Evolutionary conservation across 768 basidiomycete genomes (phyloP), one percentile per base, ranked within the genome.

Genomic region (Tremella mesenterica): DNA sequence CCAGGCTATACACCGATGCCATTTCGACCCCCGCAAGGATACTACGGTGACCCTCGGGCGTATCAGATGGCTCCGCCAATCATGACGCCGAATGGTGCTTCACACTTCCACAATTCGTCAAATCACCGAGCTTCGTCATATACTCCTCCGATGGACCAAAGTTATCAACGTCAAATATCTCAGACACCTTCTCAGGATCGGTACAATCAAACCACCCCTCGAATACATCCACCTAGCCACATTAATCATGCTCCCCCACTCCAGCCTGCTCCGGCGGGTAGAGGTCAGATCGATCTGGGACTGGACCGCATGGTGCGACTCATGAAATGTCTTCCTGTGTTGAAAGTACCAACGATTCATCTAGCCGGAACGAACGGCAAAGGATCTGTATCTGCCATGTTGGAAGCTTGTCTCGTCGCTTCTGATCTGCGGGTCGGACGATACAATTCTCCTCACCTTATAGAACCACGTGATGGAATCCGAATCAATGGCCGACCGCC

Each of bases 291-390:
- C 51, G 61, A 69, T 47, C 65, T 73, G 1, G 73, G 73, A 9
- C 52, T 73, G 5, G 57, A 59, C 18, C 69, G 75, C 13, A 76
- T 77, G 57, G 59, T 63, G 12, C 16, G 20, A 3, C 77, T 90
- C 0, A 78, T 84, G 29, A 53, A 69, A 2, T 64, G 77, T 60
- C 74, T 93, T 4, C 82, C 81, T 0, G 73, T 77, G 0, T 85
- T 86, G 65, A 81, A 77, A 0, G 79, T 87, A 1, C 93, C 90
- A 0, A 88, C 90, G 0, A 77, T 87, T 30, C 95, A 99, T 66
- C 79, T 97, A 53, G 83, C 90, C 7, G 95, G 95, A 0, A 99
- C 95, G 0, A 97, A 99, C 73, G 93, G 93, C 8, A 99, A 97
- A 73, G 95, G 95, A 30, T 92, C 88, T 61, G 88, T 93, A 12